Conservation (phyloP, 2,329 filamentous ascomycete genomes). For the Colletotrichum truncatum region DNA sequence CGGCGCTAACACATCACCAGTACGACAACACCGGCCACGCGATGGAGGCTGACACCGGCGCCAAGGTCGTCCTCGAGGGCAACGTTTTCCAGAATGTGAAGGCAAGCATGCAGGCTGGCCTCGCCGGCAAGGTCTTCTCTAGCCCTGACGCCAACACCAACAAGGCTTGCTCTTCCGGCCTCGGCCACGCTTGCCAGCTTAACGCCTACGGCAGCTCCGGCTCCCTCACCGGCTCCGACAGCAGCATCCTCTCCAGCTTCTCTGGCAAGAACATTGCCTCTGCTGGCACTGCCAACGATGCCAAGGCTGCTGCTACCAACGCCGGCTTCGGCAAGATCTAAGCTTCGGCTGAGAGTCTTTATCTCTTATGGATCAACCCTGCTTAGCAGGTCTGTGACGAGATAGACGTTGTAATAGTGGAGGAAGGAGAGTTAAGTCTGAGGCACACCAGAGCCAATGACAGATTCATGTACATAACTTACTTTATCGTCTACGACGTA, state of each 20-base stretch:
- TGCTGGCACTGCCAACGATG: constrained; percentile 45
- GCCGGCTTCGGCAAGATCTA: constrained; percentile 58
- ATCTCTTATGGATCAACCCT: not conserved
- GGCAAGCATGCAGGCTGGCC: constrained; percentile 46
- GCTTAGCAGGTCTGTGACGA: not conserved
- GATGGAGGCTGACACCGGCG: constrained; percentile 60
- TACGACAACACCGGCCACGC: constrained; percentile 63
- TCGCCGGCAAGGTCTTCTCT: constrained; percentile 44
- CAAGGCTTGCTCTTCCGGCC: constrained; percentile 49
- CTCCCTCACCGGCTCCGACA: constrained; percentile 50
- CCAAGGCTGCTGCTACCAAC: constrained; percentile 45
- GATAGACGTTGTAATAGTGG: not conserved
- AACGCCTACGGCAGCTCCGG: constrained; percentile 58
- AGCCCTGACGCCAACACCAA: constrained; percentile 43
- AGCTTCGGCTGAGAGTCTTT: not conserved
- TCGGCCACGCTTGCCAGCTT: constrained; percentile 59
- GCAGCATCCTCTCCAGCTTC: constrained; percentile 56
- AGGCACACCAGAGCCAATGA: not conserved
- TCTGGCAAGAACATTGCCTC: constrained; percentile 48
- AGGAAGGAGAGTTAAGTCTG: not conserved
- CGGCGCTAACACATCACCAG: not conserved
- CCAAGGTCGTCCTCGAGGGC: constrained; percentile 60
- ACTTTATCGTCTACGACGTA: constrained; percentile 7
- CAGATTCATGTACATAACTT: constrained; percentile 27
- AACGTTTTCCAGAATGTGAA: constrained; percentile 66